A percentile compares a stretch with the other conserved stretches of the same genome.
Evolutionary conservation across 768 basidiomycete species (phyloP).

Genomic region (Phlebiopsis gigantea): DNA sequence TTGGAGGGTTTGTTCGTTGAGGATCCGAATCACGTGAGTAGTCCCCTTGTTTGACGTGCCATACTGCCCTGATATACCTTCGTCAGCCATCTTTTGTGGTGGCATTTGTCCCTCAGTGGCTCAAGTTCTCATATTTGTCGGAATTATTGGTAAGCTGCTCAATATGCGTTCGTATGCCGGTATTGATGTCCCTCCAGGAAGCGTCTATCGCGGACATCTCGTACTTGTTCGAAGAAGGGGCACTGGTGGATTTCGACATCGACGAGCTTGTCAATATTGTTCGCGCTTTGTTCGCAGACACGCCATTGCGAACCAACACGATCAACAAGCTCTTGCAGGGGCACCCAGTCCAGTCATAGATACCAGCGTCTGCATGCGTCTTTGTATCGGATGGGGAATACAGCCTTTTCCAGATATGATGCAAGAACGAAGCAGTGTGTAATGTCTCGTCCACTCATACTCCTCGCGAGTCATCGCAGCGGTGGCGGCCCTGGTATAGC

Average conservation of each 20-base stretch:
- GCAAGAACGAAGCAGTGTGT: not conserved
- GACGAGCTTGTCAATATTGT: constrained; percentile 81
- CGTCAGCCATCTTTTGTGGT: constrained; percentile 67
- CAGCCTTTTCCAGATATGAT: not conserved
- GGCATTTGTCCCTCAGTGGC: constrained; percentile 86
- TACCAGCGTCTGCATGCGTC: not conserved
- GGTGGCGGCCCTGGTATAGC: too few species aligned
- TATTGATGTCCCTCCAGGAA: constrained; percentile 45
- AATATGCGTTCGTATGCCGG: constrained; percentile 10
- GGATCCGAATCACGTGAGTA: constrained; percentile 50
- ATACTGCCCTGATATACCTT: not conserved
- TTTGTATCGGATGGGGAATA: not conserved
- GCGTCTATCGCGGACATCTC: constrained; percentile 89
- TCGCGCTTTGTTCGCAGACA: constrained; percentile 84
- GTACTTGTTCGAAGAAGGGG: constrained; percentile 88
- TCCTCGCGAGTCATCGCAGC: too few species aligned
- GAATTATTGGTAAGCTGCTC: constrained; percentile 69
- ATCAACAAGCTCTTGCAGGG: constrained; percentile 69
- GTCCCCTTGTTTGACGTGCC: too few species aligned
- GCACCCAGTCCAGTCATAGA: constrained; percentile 35
- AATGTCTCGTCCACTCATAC: too few species aligned
- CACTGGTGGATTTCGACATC: constrained; percentile 83
- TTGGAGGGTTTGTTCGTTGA: constrained; percentile 80
- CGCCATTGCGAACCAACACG: constrained; percentile 70
- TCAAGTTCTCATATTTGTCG: constrained; percentile 91